These are phyloP conservation scores for Chenopodium album DNA, from an alignment of 148 eudicot genomes.

Conservation along the genomic window DNA sequence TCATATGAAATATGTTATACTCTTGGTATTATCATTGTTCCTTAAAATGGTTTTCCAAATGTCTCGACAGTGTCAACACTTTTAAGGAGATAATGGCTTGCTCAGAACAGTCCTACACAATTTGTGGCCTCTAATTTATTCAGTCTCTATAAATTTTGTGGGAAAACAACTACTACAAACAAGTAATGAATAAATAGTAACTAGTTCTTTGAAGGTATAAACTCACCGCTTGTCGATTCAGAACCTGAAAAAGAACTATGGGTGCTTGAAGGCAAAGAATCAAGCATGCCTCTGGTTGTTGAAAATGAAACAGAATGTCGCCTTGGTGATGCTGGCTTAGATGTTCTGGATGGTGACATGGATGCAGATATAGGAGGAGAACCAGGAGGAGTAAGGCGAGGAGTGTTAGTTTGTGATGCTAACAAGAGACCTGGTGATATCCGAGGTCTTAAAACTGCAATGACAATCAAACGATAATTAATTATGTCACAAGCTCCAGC, in stretches of 20 bases:
- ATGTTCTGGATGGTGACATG: slow-evolving; percentile 63
- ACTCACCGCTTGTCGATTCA: slow-evolving; percentile 54
- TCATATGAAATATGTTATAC: neutral
- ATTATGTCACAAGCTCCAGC: neutral
- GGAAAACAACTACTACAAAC: neutral
- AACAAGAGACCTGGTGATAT: slow-evolving; percentile 66
- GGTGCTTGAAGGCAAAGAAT: slow-evolving; percentile 55
- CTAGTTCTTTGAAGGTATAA: neutral
- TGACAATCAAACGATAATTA: neutral
- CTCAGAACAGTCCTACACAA: too few relatives aligned
- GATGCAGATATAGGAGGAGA: slow-evolving; percentile 87
- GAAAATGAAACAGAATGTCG: slow-evolving; percentile 76
- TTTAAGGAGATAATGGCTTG: neutral
- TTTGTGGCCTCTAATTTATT: neutral
- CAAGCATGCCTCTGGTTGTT: slow-evolving; percentile 60
- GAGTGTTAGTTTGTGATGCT: slow-evolving; percentile 81
- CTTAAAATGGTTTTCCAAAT: neutral
- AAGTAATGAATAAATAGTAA: neutral
- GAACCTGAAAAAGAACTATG: slow-evolving; percentile 59
- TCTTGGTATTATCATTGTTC: neutral
- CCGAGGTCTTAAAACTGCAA: slow-evolving; percentile 61
- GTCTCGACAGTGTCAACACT: too few relatives aligned
- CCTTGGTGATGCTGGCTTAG: slow-evolving; percentile 81
- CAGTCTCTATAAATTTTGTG: neutral
- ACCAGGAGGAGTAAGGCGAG: slow-evolving; percentile 84